Base-by-base conservation (phyloP, 2,329 filamentous ascomycete species). In the Microthyrium microscopicum region DNA sequence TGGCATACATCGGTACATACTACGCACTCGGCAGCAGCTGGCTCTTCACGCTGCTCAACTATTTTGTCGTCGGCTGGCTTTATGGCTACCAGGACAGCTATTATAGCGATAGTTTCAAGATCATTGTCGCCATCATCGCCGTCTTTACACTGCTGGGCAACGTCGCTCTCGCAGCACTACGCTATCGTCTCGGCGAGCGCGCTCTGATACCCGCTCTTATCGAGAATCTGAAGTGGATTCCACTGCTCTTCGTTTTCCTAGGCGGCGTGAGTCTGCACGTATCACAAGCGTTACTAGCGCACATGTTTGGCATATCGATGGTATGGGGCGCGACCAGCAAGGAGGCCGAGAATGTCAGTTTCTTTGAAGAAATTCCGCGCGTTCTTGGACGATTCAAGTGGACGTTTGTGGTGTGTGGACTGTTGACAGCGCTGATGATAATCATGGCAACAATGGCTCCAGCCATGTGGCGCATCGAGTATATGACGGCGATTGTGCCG, bases 1-100 rank as follows among this genome's bases (percentile, higher is more conserved):
- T 81, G 49, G 76, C 76, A 2, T 84, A 83, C 51, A 78, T 83
- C 40, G 78, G 77, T 30, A 83, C 78, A 3, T 83, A 84, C 57
- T 83, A 82, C 50, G 78, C 78, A 41, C 77, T 84, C 39, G 78
- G 70, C 19, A 76, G 75, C 5, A 73, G 77, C 17, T 83, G 77
- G 76, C 62, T 80, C 46, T 64, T 82, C 57, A 82, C 77, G 2
- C 61, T 71, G 5, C 61, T 64, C 50, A 83, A 83, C 57, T 84
- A 82, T 58, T 80, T 83, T 54, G 55, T 79, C 26, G 69, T 77
- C 42, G 78, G 78, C 38, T 83, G 76, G 74, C 77, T 68, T 57
- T 80, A 79, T 48, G 77, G 74, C 30, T 75, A 75, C 50, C 66
- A 85, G 15, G 79, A 85, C 54, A 76, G 81, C 54, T 84, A 79